Percentiles rank a stretch among this genome's conserved stretches.
Evolutionary conservation across 2,329 filamentous ascomycete species (phyloP).

Genomic region (Pseudogymnoascus sp.): DNA sequence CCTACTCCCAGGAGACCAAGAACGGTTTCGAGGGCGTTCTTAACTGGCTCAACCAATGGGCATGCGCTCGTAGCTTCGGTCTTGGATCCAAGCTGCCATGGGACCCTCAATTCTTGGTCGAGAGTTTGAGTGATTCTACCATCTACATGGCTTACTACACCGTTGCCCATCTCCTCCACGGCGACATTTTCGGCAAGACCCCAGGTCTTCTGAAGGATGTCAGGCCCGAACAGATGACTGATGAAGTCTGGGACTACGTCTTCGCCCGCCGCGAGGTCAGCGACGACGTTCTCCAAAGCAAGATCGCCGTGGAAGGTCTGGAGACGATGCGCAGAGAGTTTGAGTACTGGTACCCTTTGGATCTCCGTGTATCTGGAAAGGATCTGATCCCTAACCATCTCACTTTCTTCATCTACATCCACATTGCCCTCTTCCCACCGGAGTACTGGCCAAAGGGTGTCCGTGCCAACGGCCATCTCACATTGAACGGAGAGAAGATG

Average conservation of each 20-base stretch:
- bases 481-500: constrained; percentile 98
- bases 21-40: constrained; percentile 79
- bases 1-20: constrained; percentile 69
- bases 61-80: constrained; percentile 84
- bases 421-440: constrained; percentile 78
- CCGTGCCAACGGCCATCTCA: constrained; percentile 84
- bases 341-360: constrained; percentile 93
- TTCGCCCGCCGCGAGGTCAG: constrained; percentile 69
- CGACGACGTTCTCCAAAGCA: constrained; percentile 58
- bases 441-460: constrained; percentile 85
- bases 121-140: constrained; percentile 85
- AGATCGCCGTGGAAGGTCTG: constrained; percentile 67
- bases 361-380: constrained; percentile 83
- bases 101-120: constrained; percentile 85
- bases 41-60: constrained; percentile 93
- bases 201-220: constrained; percentile 59
- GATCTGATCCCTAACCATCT: constrained; percentile 90
- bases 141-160: constrained; percentile 85
- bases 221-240: constrained; percentile 77
- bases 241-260: constrained; percentile 94
- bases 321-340: constrained; percentile 83
- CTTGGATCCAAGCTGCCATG: constrained; percentile 91
- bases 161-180: constrained; percentile 61
- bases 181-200: constrained; percentile 75
- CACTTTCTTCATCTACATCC: constrained; percentile 92